Conservation (phyloP, 352 stramenopile species). For the Blastocystis sp. region DNA sequence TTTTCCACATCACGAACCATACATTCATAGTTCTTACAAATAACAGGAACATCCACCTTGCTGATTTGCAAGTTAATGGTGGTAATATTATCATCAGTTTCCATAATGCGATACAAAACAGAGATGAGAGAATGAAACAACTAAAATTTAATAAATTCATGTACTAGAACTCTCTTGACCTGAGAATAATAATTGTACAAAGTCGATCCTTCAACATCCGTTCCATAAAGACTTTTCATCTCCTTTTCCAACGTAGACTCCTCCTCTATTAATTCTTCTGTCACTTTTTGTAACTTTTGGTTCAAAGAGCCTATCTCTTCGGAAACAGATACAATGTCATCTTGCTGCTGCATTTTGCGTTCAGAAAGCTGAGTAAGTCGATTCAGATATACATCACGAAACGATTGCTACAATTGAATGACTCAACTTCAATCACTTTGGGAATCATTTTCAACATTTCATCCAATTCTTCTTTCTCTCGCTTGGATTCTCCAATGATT, state of each 20-base stretch:
- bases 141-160: not conserved
- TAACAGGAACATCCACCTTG: constrained; percentile 50
- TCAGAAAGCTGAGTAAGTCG: not conserved
- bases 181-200: constrained; percentile 50
- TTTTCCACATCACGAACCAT: constrained; percentile 23
- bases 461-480: constrained; percentile 31
- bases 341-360: constrained; percentile 2
- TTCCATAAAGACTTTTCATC: not conserved
- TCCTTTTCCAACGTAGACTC: constrained; percentile 9
- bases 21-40: constrained; percentile 60
- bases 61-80: constrained; percentile 8
- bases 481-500: constrained; percentile 32
- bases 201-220: constrained; percentile 26
- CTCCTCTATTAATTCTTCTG: not conserved
- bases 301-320: not conserved
- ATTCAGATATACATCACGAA: constrained; percentile 11
- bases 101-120: constrained; percentile 31
- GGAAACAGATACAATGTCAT: not conserved
- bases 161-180: constrained; percentile 6
- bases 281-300: constrained; percentile 2
- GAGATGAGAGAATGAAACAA: constrained; percentile 45
- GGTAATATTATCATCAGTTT: constrained; percentile 22
- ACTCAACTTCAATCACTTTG: not conserved
- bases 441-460: constrained; percentile 19
- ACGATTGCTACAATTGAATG: not conserved